Percentiles rank a stretch among this genome's conserved stretches.
These are phyloP conservation scores for Monsonia emarginata DNA, from an alignment of 441 rosid species.

Conservation along the genomic window DNA sequence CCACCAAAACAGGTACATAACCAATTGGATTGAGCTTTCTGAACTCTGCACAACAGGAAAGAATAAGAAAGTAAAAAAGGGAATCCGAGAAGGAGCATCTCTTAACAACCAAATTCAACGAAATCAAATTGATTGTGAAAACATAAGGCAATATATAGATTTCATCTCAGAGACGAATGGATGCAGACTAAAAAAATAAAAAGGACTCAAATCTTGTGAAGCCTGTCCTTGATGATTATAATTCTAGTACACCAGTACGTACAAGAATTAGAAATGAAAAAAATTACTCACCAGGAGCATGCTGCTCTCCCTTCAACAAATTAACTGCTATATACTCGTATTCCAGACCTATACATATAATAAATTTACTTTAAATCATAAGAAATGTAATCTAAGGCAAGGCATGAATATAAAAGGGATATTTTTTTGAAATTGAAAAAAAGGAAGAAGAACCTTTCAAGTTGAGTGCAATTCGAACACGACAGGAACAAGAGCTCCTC, in stretches of 20 bases:
- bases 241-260: too few relatives aligned
- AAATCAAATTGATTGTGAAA: not conserved
- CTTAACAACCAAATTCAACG: not conserved
- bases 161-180: not conserved
- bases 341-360: conserved; percentile 30
- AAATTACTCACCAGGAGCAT: conserved; percentile 37
- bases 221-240: too few relatives aligned
- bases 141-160: too few relatives aligned
- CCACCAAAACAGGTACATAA: conserved; percentile 61
- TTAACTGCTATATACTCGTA: conserved; percentile 59
- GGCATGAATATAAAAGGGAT: too few relatives aligned
- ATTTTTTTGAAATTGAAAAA: too few relatives aligned
- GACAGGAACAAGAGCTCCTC: conserved; percentile 1
- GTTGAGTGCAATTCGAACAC: not conserved
- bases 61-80: not conserved
- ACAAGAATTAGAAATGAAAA: not conserved
- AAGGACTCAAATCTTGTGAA: too few relatives aligned
- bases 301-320: conserved; percentile 40
- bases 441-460: not conserved
- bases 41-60: conserved; percentile 34
- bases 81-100: not conserved
- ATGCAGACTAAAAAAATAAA: too few relatives aligned
- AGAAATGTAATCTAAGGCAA: too few relatives aligned
- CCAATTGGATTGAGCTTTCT: conserved; percentile 65
- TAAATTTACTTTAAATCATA: too few relatives aligned